Evolutionary conservation across 805 yeast genomes (phyloP).

Genomic region (Grigorovia humatica): DNA sequence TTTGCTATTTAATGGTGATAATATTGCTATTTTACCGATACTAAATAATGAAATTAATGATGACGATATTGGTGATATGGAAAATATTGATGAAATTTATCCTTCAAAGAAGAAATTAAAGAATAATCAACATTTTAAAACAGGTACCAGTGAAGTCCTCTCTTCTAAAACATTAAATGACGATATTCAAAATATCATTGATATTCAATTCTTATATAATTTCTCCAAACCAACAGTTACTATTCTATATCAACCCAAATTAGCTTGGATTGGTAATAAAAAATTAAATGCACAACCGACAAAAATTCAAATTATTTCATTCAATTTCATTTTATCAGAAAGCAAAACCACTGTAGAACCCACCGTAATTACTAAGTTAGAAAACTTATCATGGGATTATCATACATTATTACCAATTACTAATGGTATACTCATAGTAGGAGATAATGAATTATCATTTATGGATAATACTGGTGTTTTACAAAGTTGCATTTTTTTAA

Average conservation of each 20-base stretch:
- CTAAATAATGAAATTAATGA: constrained; percentile 35
- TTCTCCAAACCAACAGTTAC: constrained; percentile 80
- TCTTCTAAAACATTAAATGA: constrained; percentile 47
- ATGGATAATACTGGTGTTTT: constrained; percentile 54
- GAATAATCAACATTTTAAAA: constrained; percentile 5
- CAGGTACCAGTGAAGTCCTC: constrained; percentile 42
- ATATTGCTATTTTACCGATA: constrained; percentile 58
- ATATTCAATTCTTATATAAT: constrained; percentile 58
- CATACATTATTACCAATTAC: constrained; percentile 53
- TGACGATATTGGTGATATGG: constrained; percentile 6
- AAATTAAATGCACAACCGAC: constrained; percentile 16
- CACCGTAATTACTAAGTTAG: constrained; percentile 56
- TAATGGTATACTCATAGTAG: constrained; percentile 55
- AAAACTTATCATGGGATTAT: constrained; percentile 64
- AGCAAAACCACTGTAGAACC: constrained; percentile 29
- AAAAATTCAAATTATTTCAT: constrained; percentile 28
- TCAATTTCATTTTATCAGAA: constrained; percentile 36
- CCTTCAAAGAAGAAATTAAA: constrained; percentile 3
- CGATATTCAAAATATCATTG: constrained; percentile 52
- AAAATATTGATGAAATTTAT: constrained; percentile 4
- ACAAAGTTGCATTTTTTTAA: constrained; percentile 24
- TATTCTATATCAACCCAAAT: constrained; percentile 44
- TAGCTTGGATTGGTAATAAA: constrained; percentile 66
- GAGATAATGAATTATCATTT: constrained; percentile 68
- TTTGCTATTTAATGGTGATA: constrained; percentile 52